Base-by-base conservation (phyloP, 768 basidiomycete genomes). In the Dendrothele bispora region DNA sequence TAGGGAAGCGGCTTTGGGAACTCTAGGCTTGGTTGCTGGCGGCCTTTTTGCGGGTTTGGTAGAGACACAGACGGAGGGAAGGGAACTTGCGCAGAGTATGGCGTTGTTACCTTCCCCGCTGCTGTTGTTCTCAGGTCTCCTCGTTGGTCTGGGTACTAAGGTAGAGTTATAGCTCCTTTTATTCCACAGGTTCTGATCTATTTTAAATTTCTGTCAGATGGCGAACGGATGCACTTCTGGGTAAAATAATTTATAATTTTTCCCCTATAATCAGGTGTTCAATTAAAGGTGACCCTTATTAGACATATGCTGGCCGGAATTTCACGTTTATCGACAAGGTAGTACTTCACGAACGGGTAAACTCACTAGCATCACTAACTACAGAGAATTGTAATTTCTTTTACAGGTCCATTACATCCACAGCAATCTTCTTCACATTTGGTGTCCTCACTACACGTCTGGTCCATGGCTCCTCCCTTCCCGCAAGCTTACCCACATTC, bases 281-380 rank as follows among this genome's bases (percentile, higher is more conserved):
- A 26, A 20, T 32, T 43, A 22, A 27, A 4, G 24, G 35, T 27
- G 2, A 27, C 27, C 18, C 10, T 48, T 17, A 29, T 30, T 38
- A 83, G 83, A 38, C 83, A 85, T 66, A 84, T 85, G 83, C 69
- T 85, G 46, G 73, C 72, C 49, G 83, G 83, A 25, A 44, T 83
- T 34, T 78, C 82, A 30, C 74, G 78, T 24, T 67, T 82, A 49
- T 84, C 83, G 34, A 27, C 61, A 43, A 72, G 83, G 83, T 80
- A 56, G 39, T 69, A 53, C 27, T 32, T n/a, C n/a, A n/a, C n/a
- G n/a, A n/a, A n/a, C n/a, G n/a, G n/a, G n/a, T n/a, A n/a, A n/a
- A n/a, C n/a, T n/a, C n/a, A n/a, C n/a, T n/a, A n/a, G n/a, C n/a
- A n/a, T n/a, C n/a, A n/a, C n/a, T n/a, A n/a, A n/a, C n/a, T n/a